These are phyloP conservation scores for Juglanconis juglandina DNA, from an alignment of 2,329 filamentous ascomycete genomes.

Conservation along the genomic window DNA sequence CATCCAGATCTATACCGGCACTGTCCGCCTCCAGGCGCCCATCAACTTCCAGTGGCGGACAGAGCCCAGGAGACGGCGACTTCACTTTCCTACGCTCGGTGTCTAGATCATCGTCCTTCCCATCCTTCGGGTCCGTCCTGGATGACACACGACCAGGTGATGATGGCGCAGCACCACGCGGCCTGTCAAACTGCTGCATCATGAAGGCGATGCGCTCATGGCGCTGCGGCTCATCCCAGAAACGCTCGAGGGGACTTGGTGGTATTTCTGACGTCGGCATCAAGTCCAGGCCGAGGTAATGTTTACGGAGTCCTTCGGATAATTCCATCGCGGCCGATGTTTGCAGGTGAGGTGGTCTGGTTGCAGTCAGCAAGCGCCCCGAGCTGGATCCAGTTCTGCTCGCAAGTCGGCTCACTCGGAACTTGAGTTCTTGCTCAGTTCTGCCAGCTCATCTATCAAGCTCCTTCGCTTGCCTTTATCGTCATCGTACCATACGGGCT, in stretches of 20 bases:
- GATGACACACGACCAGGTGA: too few relatives aligned
- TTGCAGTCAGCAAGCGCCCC: too few relatives aligned
- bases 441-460: neutral
- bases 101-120: too few relatives aligned
- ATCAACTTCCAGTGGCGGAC: slow-evolving; percentile 3
- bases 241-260: slow-evolving; percentile 7
- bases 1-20: neutral
- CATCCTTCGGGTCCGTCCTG: too few relatives aligned
- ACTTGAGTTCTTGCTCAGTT: neutral
- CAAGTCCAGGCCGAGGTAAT: too few relatives aligned
- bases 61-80: neutral
- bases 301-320: neutral
- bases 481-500: neutral
- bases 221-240: slow-evolving; percentile 11
- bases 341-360: too few relatives aligned
- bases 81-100: too few relatives aligned
- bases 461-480: neutral
- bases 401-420: too few relatives aligned
- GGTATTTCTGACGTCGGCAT: neutral
- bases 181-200: slow-evolving; percentile 7
- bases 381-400: too few relatives aligned
- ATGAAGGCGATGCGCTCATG: slow-evolving; percentile 14
- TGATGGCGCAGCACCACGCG: too few relatives aligned
- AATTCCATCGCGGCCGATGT: neutral
- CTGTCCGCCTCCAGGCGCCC: neutral